Evolutionary conservation across 1,139 yeast species (phyloP).

Genomic region (Lodderomyces oxycetoniae): DNA sequence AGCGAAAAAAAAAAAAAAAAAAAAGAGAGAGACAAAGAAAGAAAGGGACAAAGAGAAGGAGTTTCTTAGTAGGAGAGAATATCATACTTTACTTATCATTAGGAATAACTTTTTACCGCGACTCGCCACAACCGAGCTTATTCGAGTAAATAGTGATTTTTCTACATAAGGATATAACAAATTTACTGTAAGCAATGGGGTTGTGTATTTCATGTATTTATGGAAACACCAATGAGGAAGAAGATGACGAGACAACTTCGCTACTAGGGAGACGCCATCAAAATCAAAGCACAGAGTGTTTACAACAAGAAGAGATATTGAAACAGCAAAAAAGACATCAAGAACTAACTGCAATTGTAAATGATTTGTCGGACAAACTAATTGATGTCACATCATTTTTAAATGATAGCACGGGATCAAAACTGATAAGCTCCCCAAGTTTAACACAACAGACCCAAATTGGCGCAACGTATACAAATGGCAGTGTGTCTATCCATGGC

Average conservation of each 20-base stretch:
- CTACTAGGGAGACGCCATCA: slow-evolving; percentile 26
- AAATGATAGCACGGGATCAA: slow-evolving; percentile 10
- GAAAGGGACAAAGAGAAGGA: no score
- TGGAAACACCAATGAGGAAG: slow-evolving; percentile 34
- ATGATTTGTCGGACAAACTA: slow-evolving; percentile 40
- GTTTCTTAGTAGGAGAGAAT: no score
- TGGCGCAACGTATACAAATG: no score
- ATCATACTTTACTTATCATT: no score
- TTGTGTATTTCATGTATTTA: slow-evolving; percentile 46
- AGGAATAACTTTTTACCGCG: no score
- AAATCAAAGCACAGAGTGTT: slow-evolving; percentile 29
- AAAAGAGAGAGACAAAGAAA: no score
- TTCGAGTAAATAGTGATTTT: neutral
- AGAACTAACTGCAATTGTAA: slow-evolving; percentile 39
- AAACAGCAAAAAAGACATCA: slow-evolving; percentile 43
- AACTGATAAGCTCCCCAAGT: neutral
- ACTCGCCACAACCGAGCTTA: no score
- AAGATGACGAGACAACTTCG: slow-evolving; percentile 35
- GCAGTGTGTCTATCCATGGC: no score
- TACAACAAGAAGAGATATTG: slow-evolving; percentile 37
- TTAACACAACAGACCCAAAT: slow-evolving; percentile 11
- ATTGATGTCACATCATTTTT: slow-evolving; percentile 44
- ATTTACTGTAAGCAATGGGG: slow-evolving; percentile 31
- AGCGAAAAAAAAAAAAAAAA: no score
- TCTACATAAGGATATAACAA: neutral